Evolutionary conservation across 805 yeast genomes (phyloP).

Genomic region (Wickerhamomyces mucosus): DNA sequence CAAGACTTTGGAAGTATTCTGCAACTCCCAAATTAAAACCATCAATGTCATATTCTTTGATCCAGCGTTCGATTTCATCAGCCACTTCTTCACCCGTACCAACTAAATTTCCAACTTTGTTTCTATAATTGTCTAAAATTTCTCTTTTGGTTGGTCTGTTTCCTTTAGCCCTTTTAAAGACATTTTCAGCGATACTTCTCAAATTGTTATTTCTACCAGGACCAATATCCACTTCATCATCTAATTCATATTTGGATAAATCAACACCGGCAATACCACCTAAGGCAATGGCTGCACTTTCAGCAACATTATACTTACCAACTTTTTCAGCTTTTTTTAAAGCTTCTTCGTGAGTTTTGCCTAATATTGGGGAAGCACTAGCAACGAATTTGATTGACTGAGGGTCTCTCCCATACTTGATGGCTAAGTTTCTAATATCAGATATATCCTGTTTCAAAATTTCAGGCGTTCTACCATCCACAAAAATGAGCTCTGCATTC

Average conservation of each 20-base stretch:
- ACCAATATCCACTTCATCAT: constrained; percentile 25
- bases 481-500: constrained; percentile 31
- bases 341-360: constrained; percentile 30
- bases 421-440: constrained; percentile 24
- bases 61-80: constrained; percentile 27
- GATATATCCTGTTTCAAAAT: constrained; percentile 12
- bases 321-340: constrained; percentile 19
- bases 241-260: constrained; percentile 23
- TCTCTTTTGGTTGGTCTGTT: constrained; percentile 10
- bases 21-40: constrained; percentile 31
- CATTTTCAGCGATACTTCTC: constrained; percentile 14
- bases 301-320: constrained; percentile 25
- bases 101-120: constrained; percentile 22
- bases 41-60: constrained; percentile 30
- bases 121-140: constrained; percentile 24
- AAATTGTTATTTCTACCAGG: constrained; percentile 17
- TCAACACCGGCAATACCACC: constrained; percentile 34
- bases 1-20: constrained; percentile 28
- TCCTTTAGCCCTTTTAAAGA: constrained; percentile 14
- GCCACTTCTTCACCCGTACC: constrained; percentile 29
- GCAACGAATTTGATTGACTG: constrained; percentile 27
- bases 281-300: constrained; percentile 30
- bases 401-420: constrained; percentile 22
- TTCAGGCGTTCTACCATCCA: neutral
- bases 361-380: constrained; percentile 26